Evolutionary conservation across 306 rosid species (phyloP).

Genomic region (Lagenaria siceraria): DNA sequence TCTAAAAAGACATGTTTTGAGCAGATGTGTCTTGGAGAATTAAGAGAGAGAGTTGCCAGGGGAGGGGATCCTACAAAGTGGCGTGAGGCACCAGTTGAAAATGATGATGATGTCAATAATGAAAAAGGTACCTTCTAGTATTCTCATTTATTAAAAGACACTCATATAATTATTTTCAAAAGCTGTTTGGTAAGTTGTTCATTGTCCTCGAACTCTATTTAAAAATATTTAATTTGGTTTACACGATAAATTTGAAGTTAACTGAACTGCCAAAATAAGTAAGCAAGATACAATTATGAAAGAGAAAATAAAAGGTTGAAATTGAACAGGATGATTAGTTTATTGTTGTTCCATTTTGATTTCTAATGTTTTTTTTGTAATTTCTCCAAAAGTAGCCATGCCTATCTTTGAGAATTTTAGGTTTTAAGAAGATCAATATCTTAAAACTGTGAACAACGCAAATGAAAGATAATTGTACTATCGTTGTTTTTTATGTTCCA

Average conservation of each 20-base stretch:
- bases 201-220: not conserved
- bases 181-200: not conserved
- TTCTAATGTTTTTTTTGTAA: not conserved
- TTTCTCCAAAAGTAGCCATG: not conserved
- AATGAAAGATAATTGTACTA: not conserved
- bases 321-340: not conserved
- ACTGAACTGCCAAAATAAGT: not conserved
- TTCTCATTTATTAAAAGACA: not conserved
- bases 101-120: conserved; percentile 21
- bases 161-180: not conserved
- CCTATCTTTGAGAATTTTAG: not conserved
- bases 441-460: not conserved
- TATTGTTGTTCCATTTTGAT: not conserved
- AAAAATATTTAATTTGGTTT: not conserved
- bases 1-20: not conserved
- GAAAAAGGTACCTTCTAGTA: conserved; percentile 36
- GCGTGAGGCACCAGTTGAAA: conserved; percentile 33
- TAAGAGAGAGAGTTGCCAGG: conserved; percentile 83
- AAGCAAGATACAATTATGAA: not conserved
- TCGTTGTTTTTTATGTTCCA: not conserved
- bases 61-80: conserved; percentile 91
- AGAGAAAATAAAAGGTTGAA: not conserved
- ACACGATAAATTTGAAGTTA: not conserved
- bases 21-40: conserved; percentile 63
- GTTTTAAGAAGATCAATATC: not conserved